Conservation (phyloP, 176 grass and related monocot genomes). For the Alopecurus myosuroides region DNA sequence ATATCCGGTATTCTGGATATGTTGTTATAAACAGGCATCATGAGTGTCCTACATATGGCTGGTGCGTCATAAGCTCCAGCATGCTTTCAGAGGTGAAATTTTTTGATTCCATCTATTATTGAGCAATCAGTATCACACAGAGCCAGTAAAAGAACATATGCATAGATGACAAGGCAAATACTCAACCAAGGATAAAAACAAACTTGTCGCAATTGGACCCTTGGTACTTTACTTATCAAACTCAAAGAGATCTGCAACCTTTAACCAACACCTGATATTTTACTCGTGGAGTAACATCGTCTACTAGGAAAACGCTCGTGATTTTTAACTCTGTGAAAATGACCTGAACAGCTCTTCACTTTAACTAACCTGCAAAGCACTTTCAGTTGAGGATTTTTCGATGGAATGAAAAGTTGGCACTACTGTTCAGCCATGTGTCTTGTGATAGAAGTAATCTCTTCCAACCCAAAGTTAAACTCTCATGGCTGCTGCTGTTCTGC, state of each 20-base stretch:
- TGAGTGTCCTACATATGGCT: neutral
- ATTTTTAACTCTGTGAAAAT: slow-evolving; percentile 22
- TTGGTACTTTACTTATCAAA: slow-evolving; percentile 3
- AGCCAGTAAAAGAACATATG: slow-evolving; percentile 24
- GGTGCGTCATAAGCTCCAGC: neutral
- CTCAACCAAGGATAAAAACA: slow-evolving; percentile 28
- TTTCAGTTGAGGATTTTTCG: slow-evolving; percentile 11
- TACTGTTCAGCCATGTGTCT: slow-evolving; percentile 18
- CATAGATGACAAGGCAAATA: slow-evolving; percentile 12
- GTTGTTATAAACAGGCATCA: neutral
- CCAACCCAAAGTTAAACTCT: neutral
- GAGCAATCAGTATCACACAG: neutral
- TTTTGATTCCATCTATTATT: slow-evolving; percentile 2
- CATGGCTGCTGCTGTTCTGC: slow-evolving; percentile 4
- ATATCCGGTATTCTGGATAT: neutral
- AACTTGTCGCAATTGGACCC: neutral
- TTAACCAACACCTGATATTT: slow-evolving; percentile 16
- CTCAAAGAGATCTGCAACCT: neutral
- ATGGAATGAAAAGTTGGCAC: slow-evolving; percentile 7
- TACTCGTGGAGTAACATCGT: slow-evolving; percentile 6
- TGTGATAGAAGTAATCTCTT: slow-evolving; percentile 23
- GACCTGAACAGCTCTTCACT: neutral
- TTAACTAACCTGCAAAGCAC: slow-evolving; percentile 25
- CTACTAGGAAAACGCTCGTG: neutral
- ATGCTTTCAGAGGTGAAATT: neutral